Base-by-base conservation (phyloP, 495 filamentous ascomycete species). In the Aspergillus sclerotiicarbonarius region DNA sequence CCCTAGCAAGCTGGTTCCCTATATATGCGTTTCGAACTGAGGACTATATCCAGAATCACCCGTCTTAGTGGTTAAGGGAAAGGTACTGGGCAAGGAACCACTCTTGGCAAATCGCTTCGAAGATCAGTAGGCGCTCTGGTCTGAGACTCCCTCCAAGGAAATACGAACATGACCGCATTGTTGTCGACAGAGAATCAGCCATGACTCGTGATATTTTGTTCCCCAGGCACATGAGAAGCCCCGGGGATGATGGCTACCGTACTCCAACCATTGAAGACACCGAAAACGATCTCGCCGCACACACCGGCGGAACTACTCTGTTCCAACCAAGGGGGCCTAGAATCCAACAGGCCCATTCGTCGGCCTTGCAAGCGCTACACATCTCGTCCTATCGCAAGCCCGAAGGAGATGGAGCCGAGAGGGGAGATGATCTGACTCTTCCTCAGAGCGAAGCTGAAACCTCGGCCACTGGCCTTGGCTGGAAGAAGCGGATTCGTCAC, bases 261-360 rank as follows among this genome's bases (percentile, higher is more conserved):
- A 80, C 79, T 0, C 79, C 79, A 8, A 77, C 75, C n/a, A 74
- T 79, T 30, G 78, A 80, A 58, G 78, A 80, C 61, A 67, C 76
- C 12, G 64, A 76, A 51, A 63, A 64, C 8, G 62, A 60, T 6
- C 62, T 76, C 19, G 48, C 50, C 1, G 33, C 19, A 18, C 62
- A 63, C 8, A 57, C 43, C n/a, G 50, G 64, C 18, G 35, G 60
- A 3, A 54, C 37, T 16, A 46, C 52, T 19, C 30, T 51, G n/a
- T 52, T 55, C 15, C 56, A 57, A 33, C 37, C 58, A 13, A 47
- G 54, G 21, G 57, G 47, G 19, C 54, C 44, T 0, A 48, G 51
- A 15, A 58, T 66, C 1, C 66, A 66, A 8, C 59, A 71, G n/a
- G 70, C 64, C 4, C 75, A 78, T 57, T 62, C 70, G 0, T 68